phyloP scores from a whole-genome alignment of 106 monocot genomes.

The Platanthera guangdongensis region DNA sequence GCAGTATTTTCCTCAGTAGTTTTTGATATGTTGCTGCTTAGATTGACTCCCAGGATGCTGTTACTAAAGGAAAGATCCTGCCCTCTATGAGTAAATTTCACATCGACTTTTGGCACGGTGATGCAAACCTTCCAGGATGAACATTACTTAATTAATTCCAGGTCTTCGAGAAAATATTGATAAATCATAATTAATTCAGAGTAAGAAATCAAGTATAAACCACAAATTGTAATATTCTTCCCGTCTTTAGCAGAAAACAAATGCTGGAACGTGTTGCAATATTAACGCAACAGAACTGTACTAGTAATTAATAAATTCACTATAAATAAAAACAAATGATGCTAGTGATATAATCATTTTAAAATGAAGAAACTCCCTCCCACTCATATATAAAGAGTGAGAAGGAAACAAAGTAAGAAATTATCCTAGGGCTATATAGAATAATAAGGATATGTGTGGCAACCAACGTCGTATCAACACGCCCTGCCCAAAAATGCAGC shows the following conservation, averaged over 20 bases:
- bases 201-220: neutral
- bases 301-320: no score
- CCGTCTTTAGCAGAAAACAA: neutral
- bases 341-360: no score
- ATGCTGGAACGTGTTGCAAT: neutral
- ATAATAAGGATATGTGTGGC: no score
- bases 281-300: neutral
- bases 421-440: no score
- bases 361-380: no score
- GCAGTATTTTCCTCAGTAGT: slow-evolving; percentile 44
- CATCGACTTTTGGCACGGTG: slow-evolving; percentile 77
- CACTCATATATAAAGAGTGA: no score
- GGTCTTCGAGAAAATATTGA: neutral
- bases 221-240: neutral
- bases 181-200: neutral
- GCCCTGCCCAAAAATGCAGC: no score
- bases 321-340: no score
- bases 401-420: no score
- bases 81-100: slow-evolving; percentile 43
- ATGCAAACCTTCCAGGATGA: slow-evolving; percentile 78
- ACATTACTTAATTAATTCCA: slow-evolving; percentile 13
- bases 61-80: slow-evolving; percentile 51
- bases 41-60: slow-evolving; percentile 58
- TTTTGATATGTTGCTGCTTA: slow-evolving; percentile 39
- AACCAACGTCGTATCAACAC: no score